Percentiles rank a stretch among this genome's conserved stretches.
These are phyloP conservation scores for Penicillium sclerotigenum DNA, from an alignment of 2,329 filamentous ascomycete genomes.

Conservation along the genomic window DNA sequence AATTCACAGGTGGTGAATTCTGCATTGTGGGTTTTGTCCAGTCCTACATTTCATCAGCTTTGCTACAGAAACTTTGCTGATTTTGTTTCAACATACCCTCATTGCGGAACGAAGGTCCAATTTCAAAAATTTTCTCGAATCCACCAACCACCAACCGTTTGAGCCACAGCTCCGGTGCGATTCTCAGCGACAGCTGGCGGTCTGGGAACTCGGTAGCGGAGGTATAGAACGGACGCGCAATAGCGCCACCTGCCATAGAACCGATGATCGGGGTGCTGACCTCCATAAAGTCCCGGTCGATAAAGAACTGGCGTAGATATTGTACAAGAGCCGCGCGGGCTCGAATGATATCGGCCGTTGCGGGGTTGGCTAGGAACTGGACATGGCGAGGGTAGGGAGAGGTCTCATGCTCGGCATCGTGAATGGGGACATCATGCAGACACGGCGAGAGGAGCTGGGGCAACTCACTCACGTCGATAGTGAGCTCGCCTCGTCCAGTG, in stretches of 20 bases:
- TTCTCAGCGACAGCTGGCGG: constrained; percentile 71
- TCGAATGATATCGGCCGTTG: constrained; percentile 65
- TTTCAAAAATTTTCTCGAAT: constrained; percentile 85
- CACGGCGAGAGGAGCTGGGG: constrained; percentile 73
- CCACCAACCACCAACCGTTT: constrained; percentile 89
- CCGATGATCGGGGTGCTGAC: constrained; percentile 88
- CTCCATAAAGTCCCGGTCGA: constrained; percentile 71
- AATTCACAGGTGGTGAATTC: constrained; percentile 98
- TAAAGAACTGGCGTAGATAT: constrained; percentile 69
- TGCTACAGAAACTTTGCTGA: not conserved
- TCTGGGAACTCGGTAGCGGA: constrained; percentile 71
- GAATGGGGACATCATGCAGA: constrained; percentile 72
- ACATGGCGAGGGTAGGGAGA: constrained; percentile 76
- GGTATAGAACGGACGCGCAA: constrained; percentile 82
- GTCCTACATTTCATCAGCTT: constrained; percentile 36
- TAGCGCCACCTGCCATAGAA: constrained; percentile 77
- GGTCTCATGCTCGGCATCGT: constrained; percentile 67
- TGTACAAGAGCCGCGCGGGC: constrained; percentile 72
- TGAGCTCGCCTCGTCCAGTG: constrained; percentile 71
- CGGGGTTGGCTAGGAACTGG: constrained; percentile 74
- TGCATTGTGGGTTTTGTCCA: constrained; percentile 90
- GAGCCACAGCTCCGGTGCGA: constrained; percentile 92
- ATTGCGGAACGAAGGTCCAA: constrained; percentile 88
- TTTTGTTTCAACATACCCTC: constrained; percentile 57
- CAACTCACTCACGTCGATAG: constrained; percentile 64